A percentile compares a stretch with the other conserved stretches of the same genome.
Conservation (phyloP, 139 green algal genomes). For the Diplosphaera chodatii region DNA sequence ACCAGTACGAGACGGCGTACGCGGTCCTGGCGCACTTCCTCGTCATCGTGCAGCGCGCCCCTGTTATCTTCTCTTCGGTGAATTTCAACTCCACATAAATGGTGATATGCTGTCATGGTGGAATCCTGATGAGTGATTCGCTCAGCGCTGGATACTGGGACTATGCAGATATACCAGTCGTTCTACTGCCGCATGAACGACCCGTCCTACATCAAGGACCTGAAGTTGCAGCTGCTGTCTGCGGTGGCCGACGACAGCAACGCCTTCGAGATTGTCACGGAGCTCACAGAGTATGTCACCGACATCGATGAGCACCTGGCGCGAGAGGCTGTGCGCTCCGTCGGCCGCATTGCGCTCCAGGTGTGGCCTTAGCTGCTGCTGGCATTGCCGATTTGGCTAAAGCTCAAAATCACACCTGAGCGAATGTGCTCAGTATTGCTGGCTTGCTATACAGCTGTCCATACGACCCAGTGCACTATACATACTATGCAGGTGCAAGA, state of each 20-base stretch:
- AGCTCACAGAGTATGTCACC: slow-evolving; percentile 73
- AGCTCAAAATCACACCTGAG: neutral
- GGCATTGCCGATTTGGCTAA: too few species aligned
- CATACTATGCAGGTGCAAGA: slow-evolving; percentile 56
- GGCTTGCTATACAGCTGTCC: neutral
- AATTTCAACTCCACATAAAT: too few species aligned
- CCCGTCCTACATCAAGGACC: slow-evolving; percentile 86
- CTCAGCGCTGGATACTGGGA: too few species aligned
- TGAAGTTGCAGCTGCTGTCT: slow-evolving; percentile 91
- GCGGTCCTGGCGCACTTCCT: slow-evolving; percentile 82
- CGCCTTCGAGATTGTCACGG: slow-evolving; percentile 88
- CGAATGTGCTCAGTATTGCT: too few species aligned
- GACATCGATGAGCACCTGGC: slow-evolving; percentile 67
- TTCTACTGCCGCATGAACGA: slow-evolving; percentile 93
- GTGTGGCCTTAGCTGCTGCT: slow-evolving; percentile 6
- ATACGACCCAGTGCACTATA: too few species aligned
- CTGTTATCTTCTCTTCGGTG: slow-evolving; percentile 59
- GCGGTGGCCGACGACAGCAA: slow-evolving; percentile 76
- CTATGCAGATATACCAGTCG: slow-evolving; percentile 59
- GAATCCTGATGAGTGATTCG: too few species aligned
- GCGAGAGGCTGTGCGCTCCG: slow-evolving; percentile 61
- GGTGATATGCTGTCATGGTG: too few species aligned
- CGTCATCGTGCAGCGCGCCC: slow-evolving; percentile 74
- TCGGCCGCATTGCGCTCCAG: slow-evolving; percentile 65
- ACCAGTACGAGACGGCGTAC: slow-evolving; percentile 71